Evolutionary conservation across 2,329 filamentous ascomycete species (phyloP), one percentile per base, ranked within the genome.

Genomic region (Beauveria sp.): DNA sequence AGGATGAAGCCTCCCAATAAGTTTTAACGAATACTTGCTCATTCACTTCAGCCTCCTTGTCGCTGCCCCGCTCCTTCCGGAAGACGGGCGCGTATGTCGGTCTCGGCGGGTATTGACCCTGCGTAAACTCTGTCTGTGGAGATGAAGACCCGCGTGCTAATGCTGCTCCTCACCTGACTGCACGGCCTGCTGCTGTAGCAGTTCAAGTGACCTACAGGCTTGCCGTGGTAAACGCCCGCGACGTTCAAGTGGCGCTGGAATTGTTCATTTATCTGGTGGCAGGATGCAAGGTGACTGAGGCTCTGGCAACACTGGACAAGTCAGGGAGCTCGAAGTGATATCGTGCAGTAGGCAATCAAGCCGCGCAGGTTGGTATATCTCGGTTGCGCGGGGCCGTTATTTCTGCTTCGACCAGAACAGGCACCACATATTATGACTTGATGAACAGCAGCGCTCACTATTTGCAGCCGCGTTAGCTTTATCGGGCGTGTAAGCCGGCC

Each of bases 81-180:
- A n/a, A 52, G 24, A 43, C 28, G 34, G 57, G 58, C 58, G 50
- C 50, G 51, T 60, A 55, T 48, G 50, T 59, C 41, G 48, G 46
- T 18, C 30, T 50, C 22, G 56, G 56, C 56, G 56, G 57, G 50
- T 59, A 59, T 54, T 18, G 18, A 37, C 20, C 46, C 34, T 51
- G 34, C 22, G 26, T 20, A 44, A 51, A 40, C 20, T 18, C 2
- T 48, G 48, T 41, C 30, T 47, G 50, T 48, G 58, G 58, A 60
- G 58, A 54, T 60, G 37, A 34, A 40, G 50, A 40, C 58, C 41
- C 58, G 46, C 55, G 55, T 16, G 47, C 14, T 28, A 40, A 46
- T 46, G n/a, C 10, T 28, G 24, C 24, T 55, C 26, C 40, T 55
- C 12, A 56, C 8, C 22, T 37, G 16, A 10, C 41, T 56, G 22